Evolutionary conservation across 148 eudicot genomes (phyloP), one percentile per base, ranked within the genome.

Genomic region (Chenopodium formosanum): DNA sequence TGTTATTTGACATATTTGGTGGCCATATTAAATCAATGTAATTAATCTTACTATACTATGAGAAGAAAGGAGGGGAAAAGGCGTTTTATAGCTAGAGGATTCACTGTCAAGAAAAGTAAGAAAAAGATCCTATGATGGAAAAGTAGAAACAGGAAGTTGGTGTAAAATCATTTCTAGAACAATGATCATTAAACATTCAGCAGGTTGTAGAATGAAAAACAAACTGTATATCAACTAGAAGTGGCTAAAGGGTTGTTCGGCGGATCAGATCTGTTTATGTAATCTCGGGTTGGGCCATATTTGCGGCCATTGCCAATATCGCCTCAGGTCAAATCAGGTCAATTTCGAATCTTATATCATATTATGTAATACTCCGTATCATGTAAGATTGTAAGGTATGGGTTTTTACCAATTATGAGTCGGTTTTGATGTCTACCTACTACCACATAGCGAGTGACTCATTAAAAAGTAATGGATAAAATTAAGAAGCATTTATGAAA

Each of bases 41-140:
- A 17, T 19, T 37, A 44, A 17, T 19, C 48, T 70, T 70, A 19
- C 19, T 19, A 20, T 16, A 23, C 52, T 19, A 19, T 13, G 10
- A 37, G 8, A 37, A 37, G 44, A 73, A 64, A 48, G 13, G 78
- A 9, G 31, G 52, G 52, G 40, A 73, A 34, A 70, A 32, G 70
- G 60, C 44, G 20, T 13, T 40, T 65, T 74, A 74, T 27, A 63
- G 7, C 64, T 32, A 72, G 62, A 48, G 74, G 52, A 48, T 31
- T 81, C 78, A 66, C 48, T 65, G 27, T 77, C 83, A 65, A 81
- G 78, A 65, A 65, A 65, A 66, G 66, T 44, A 64, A 70, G n/a
- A 80, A 70, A 31, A n/a, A 63, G 31, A 29, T 25, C 3, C 73
- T 11, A 31, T 48, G 29, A 60, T 40, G 68, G 10, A 29, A 23